Evolutionary conservation across 164 flowering plant genomes (phyloP), one percentile per base, ranked within the genome.

Genomic region (Vitis cinerea): DNA sequence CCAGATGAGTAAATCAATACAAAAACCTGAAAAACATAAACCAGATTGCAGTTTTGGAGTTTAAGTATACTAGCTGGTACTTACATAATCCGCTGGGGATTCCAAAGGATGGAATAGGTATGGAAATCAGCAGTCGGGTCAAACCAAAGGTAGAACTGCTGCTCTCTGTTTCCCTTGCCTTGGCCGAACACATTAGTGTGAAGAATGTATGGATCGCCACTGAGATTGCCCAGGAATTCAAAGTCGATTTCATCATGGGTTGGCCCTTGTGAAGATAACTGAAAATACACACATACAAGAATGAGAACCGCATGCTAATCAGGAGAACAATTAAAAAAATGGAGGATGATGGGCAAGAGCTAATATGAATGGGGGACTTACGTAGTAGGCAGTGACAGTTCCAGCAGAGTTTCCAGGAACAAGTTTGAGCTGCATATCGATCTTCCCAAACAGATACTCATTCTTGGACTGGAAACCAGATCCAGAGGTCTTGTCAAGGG

Each of bases 141-240:
- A 56, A 87, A 85, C 91, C 91, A 87, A 29, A 85, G 80, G 31
- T 65, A 66, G 70, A 87, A 87, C 47, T 87, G 88, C 55, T 81
- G 84, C 65, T 85, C 86, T 66, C 85, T 76, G 57, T 78, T 61
- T 11, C 85, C 86, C 61, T 85, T 85, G 27, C 88, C 86, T 73
- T 80, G 80, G 19, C 63, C 68, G 54, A 70, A 79, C 7, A 85
- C 73, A 61, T 85, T 85, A 4, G 88, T 83, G 62, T 83, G 86
- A 17, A 85, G 75, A 37, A 69, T 78, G 64, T 83, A 85, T 31
- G 88, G 88, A 19, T 85, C 73, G 4, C 88, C 88, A 50, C 77
- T 77, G 29, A 81, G 37, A 47, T 80, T 81, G 8, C 84, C 81
- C 59, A 76, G 66, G 71, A 80, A 80, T 58, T 74, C 80, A 47